Conservation (phyloP, 495 filamentous ascomycete species). For the Trichoderma reesei region DNA sequence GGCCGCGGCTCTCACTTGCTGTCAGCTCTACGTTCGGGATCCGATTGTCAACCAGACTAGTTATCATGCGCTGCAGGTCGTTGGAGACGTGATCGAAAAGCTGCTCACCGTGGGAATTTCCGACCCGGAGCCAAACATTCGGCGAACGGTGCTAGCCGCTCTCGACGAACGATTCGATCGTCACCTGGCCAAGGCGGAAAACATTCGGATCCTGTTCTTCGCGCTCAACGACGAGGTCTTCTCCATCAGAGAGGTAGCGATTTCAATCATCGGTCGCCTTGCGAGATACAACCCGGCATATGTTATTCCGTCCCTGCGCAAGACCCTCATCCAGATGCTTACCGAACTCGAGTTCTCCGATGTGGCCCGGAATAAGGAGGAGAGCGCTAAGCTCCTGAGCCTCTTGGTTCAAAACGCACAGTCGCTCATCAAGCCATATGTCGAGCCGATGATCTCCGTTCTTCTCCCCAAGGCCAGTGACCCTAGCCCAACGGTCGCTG, state of each 20-base stretch:
- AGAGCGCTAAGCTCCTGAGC: slow-evolving; percentile 87
- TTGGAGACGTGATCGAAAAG: slow-evolving; percentile 94
- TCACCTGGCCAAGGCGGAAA: slow-evolving; percentile 88
- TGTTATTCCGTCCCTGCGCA: slow-evolving; percentile 88
- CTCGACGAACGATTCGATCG: slow-evolving; percentile 90
- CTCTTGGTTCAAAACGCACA: slow-evolving; percentile 85
- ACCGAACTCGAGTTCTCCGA: slow-evolving; percentile 96
- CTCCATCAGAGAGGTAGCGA: slow-evolving; percentile 82
- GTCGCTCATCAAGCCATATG: slow-evolving; percentile 85
- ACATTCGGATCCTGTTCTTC: slow-evolving; percentile 88
- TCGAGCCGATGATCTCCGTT: slow-evolving; percentile 85
- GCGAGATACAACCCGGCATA: slow-evolving; percentile 91
- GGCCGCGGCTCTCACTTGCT: slow-evolving; percentile 91
- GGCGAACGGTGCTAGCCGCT: slow-evolving; percentile 75
- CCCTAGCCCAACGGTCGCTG: slow-evolving; percentile 72
- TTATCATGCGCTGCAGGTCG: slow-evolving; percentile 88
- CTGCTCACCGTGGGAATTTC: slow-evolving; percentile 89
- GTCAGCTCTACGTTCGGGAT: slow-evolving; percentile 90
- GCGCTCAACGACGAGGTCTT: slow-evolving; percentile 95
- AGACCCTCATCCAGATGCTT: slow-evolving; percentile 88
- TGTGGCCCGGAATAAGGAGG: slow-evolving; percentile 84
- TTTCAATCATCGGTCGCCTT: slow-evolving; percentile 89
- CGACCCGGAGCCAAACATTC: slow-evolving; percentile 80
- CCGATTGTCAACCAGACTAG: slow-evolving; percentile 97
- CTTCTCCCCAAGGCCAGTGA: slow-evolving; percentile 83